Base-by-base conservation (phyloP, 495 filamentous ascomycete genomes). In the Talaromyces adpressus region DNA sequence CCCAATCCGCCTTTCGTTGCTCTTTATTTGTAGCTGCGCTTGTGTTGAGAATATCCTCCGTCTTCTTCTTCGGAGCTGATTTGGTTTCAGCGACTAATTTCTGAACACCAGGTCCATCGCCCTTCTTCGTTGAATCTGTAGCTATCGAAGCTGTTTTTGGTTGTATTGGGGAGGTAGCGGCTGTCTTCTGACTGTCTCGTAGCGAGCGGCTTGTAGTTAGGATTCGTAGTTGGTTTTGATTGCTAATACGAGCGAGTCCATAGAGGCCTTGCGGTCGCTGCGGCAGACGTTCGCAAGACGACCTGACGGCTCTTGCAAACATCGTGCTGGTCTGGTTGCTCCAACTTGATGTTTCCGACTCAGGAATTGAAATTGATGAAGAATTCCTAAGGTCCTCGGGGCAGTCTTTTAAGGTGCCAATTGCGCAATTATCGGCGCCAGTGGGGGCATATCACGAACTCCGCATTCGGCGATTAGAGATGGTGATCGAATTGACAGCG, bases 1-100 rank as follows among this genome's bases (percentile, higher is more conserved):
- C 92, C 94, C 95, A 98, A 66, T 98, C 94, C 6, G 92, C 95
- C 75, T 92, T 95, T 54, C 94, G 84, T 76, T 98, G 94, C 73
- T 96, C 92, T 68, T 92, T 90, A 9, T 83, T 89, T 3, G 82
- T 80, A 32, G 83, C 69, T 4, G 73, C 77, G 58, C 81, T 69
- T 70, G 88, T 85, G 29, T 77, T 77, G 39, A 89, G 77, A 45
- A 89, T 70, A 59, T 80, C 72, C 61, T 82, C 84, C 64, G 78
- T 79, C n/a, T 70, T 72, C 34, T 73, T 63, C 36, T 59, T 63
- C 61, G 65, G 27, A 0, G 52, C 12, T 56, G 52, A 62, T 58
- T 70, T 66, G 27, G 68, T 57, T 67, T 75, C 57, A 12, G 39
- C 52, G 54, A 67, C 64, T 32, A 63, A 23, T 20, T 53, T 62